A percentile compares a stretch with the other conserved stretches of the same genome.
Conservation (phyloP, 352 stramenopile genomes). For the Globisporangium middletonii region DNA sequence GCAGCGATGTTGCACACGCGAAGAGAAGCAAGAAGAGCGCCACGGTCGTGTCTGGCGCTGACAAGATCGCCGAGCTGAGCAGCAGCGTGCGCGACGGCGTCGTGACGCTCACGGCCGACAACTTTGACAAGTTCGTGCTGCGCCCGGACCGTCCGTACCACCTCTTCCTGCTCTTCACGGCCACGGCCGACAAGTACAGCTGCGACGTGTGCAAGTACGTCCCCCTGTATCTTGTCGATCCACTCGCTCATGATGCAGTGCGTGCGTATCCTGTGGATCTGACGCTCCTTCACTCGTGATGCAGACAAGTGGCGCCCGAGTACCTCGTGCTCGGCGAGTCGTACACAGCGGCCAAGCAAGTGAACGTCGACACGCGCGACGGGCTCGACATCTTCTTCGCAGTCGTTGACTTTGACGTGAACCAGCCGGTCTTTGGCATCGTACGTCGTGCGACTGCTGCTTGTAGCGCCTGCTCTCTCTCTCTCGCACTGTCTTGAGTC, state of each 20-base stretch:
- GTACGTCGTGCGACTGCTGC: constrained; percentile 12
- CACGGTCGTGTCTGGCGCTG: constrained; percentile 24
- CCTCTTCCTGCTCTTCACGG: constrained; percentile 72
- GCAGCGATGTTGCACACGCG: constrained; percentile 17
- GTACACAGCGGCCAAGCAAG: constrained; percentile 56
- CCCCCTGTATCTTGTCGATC: neutral
- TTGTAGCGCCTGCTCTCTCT: neutral
- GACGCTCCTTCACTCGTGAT: neutral
- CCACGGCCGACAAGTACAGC: constrained; percentile 62
- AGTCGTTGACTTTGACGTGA: constrained; percentile 71
- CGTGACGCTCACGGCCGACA: constrained; percentile 46
- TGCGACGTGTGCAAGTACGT: constrained; percentile 73
- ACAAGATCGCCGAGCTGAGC: constrained; percentile 63
- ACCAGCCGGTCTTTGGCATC: constrained; percentile 61
- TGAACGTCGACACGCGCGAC: constrained; percentile 69
- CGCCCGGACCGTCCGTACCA: constrained; percentile 78
- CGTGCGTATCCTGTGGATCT: no score
- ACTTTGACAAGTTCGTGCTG: constrained; percentile 50
- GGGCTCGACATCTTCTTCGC: constrained; percentile 73
- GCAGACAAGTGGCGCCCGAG: constrained; percentile 59
- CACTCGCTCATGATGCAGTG: neutral
- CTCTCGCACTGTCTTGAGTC: neutral
- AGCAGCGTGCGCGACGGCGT: constrained; percentile 47
- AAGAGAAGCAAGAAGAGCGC: constrained; percentile 39
- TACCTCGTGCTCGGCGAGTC: constrained; percentile 59